A percentile compares a stretch with the other conserved stretches of the same genome.
phyloP scores from a whole-genome alignment of 2,329 filamentous ascomycete genomes.

The Cytospora chrysosperma region DNA sequence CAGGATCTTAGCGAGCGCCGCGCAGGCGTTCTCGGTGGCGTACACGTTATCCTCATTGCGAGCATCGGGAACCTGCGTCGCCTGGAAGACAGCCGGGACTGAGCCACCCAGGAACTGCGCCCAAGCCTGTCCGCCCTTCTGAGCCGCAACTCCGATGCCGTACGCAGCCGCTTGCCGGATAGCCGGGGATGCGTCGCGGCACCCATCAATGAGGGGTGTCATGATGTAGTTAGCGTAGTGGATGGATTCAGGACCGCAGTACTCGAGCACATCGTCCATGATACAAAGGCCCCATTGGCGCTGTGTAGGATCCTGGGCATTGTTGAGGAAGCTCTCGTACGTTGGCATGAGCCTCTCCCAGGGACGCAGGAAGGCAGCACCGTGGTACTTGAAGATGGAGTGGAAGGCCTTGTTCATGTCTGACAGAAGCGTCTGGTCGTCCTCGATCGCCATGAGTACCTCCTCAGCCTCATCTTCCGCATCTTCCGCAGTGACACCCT shows the following conservation, averaged over 20 bases:
- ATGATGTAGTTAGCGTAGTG: constrained; percentile 84
- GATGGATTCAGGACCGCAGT: constrained; percentile 86
- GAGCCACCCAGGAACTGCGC: constrained; percentile 80
- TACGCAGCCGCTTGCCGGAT: constrained; percentile 96
- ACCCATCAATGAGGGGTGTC: constrained; percentile 80
- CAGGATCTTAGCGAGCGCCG: constrained; percentile 93
- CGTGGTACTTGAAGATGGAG: constrained; percentile 97
- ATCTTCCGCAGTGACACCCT: constrained; percentile 72
- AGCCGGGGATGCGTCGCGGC: constrained; percentile 80
- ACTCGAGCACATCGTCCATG: constrained; percentile 96
- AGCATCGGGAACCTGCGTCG: constrained; percentile 76
- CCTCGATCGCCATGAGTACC: constrained; percentile 85
- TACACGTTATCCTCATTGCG: constrained; percentile 92
- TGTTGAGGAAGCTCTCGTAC: constrained; percentile 80
- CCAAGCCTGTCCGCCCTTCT: constrained; percentile 86
- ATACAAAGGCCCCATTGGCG: constrained; percentile 99
- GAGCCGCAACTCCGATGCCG: constrained; percentile 91
- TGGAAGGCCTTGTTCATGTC: constrained; percentile 99
- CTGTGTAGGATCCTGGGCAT: constrained; percentile 80
- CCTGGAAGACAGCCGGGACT: constrained; percentile 80
- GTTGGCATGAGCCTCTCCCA: constrained; percentile 86
- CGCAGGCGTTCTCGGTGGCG: constrained; percentile 95
- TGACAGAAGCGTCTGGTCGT: constrained; percentile 92
- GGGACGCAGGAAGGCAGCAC: constrained; percentile 74
- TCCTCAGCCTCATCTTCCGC: constrained; percentile 87